Evolutionary conservation across 192 early-diverging fungal genomes (phyloP), one percentile per base, ranked within the genome.

Genomic region (Martensiomyces pterosporus): DNA sequence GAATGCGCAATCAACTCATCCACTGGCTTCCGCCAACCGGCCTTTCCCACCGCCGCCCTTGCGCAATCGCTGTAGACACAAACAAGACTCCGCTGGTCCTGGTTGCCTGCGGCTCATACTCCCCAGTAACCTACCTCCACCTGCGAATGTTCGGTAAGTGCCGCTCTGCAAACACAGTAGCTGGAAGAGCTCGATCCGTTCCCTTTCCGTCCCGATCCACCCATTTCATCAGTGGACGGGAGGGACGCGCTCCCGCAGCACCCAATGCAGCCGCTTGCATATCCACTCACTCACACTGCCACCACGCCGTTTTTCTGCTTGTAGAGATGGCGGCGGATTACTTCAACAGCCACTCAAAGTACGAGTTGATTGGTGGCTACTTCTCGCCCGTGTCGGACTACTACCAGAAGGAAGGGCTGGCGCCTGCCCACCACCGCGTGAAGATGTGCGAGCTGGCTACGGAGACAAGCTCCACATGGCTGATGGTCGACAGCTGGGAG

Each of bases 401-500:
- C 45, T 99, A 99, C 59, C 80, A 83, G 47, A 97, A 99, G 59
- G 83, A 87, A 47, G 96, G 94, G 7, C 76, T 99, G 18, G 94
- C 90, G 0, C 74, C 81, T 13, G 90, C 88, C 50, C 63, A 80
- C 39, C 89, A 99, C 67, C 80, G 96, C 18, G 91, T 97, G 9
- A 67, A 77, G 17, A 99, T 99, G 96, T 95, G 92, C 74, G 80
- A 91, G 51, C 60, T 90, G 26, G 94, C 92, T 2, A 83, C 86
- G 1, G 80, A 87, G 48, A 82, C 83, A 42, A 86, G 80, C 35
- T 89, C 87, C 35, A 67, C 80, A n/a, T 99, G 92, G 90, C 63
- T 99, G 18, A 94, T 94, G 89, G 91, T 96, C 13, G 96, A 99
- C 76, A 75, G 80, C 39, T 99, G 94, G 94, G 96, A 99, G 57